Base-by-base conservation (phyloP, 495 filamentous ascomycete genomes). In the Xylaria longipes region DNA sequence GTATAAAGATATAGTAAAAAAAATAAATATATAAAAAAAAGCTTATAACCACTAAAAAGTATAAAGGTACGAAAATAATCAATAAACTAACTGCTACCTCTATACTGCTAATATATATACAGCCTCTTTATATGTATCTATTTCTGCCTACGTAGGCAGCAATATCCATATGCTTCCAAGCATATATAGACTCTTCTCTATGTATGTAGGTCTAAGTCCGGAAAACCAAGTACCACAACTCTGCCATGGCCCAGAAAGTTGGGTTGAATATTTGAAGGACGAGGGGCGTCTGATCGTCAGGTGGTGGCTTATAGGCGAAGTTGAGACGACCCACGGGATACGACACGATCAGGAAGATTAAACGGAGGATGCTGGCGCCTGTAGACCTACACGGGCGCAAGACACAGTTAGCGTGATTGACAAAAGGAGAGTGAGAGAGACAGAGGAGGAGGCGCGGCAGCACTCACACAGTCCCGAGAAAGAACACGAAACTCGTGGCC, bases 341-440 rank as follows among this genome's bases (percentile, higher is more conserved):
- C 2, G 65, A 68, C 33, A 68, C 65, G 33, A 68, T 68, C 0
- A 68, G 65, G 65, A 68, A 68, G n/a, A 68, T 68, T 5, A 68
- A n/a, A 11, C 65, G 65, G 14, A 68, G 65, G 52, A 68, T 58
- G 54, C 65, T 68, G 50, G 65, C 65, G 7, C 65, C 65, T 29
- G 65, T 68, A 1, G 65, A 68, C 46, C 65, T 68, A 22, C n/a
- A n/a, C 17, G 20, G 41, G 25, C n/a, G 46, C 1, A 20, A 37
- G 22, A 25, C n/a, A 33, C 9, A 22, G 27, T 31, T n/a, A 48
- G 35, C 6, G 22, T 25, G 20, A 27, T 11, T 5, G 29, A 39
- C 3, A 12, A 45, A n/a, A 15, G 45, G 65, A 33, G 48, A 22
- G 14, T 9, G 22, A 45, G 46, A 33, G 46, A 14, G 22, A 37